Evolutionary conservation across 129 eudicot species (phyloP), one percentile per base, ranked within the genome.

Genomic region (Lactuca sativa): DNA sequence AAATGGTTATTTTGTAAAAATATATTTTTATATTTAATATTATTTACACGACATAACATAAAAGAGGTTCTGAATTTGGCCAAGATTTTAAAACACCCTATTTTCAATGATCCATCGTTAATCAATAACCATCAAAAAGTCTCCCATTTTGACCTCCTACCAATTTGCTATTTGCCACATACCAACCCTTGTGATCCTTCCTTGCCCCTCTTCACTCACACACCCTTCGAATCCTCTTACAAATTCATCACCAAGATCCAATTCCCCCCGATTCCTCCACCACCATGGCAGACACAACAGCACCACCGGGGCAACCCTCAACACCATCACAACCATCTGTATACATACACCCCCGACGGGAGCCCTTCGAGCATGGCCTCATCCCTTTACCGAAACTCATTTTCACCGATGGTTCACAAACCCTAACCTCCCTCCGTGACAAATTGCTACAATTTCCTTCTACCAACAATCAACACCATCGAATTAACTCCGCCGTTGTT

Each of bases 311-410:
- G 0, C 72, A 80, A 15, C 64, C 90, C 34, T 41, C 81, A 4
- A 44, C 82, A 16, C 71, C 84, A 4, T 70, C 86, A 0, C 75
- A 66, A 15, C 76, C 66, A 62, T 55, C 69, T 5, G 13, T 31
- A 33, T 79, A 82, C 78, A 78, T 93, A 51, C 95, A 82, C 69
- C 95, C 97, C 0, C 92, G 99, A 3, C 82, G 95, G 0, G 99
- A 93, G 80, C 92, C 95, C 3, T 93, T 89, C 83, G 99, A 93
- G 62, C 89, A 93, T 62, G 99, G 97, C 67, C 92, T 93, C 47
- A 83, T 93, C 47, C 99, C 99, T 15, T 80, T 93, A 66, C 92
- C 88, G 32, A 93, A 93, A 41, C 95, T 93, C 90, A 90, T 93
- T 38, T 93, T 89, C 92, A 57, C 95, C 66, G 99, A 93, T 56